Base-by-base conservation (phyloP, 176 grass and related monocot genomes). In the Tillandsia fasciculata region DNA sequence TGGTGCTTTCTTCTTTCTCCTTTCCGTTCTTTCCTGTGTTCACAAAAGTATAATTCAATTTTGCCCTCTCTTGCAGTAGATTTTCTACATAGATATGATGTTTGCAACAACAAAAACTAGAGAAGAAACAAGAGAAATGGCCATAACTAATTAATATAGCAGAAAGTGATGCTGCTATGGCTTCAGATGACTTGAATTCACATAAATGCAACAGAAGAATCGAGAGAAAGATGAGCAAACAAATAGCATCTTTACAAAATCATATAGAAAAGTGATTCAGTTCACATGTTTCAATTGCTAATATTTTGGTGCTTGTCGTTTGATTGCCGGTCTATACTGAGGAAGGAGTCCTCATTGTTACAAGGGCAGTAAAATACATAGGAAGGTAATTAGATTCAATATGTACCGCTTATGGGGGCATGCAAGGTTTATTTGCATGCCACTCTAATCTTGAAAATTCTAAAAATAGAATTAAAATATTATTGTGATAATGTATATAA, bases 11-110 rank as follows among this genome's bases (percentile, higher is more conserved):
- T 26, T 23, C 64, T 76, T 68, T 65, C 24, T 51, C 49, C 65
- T 58, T 68, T 13, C 27, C 63, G 24, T 76, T 68, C 26, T 78
- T 87, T 77, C 72, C 66, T 66, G 70, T 77, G 72, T 76, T 76
- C 9, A 15, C 33, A 52, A 23, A 53, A 49, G 53, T 50, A 9
- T 15, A 76, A 63, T 56, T 29, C 10, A 67, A 67, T 64, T 51
- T 66, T 65, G 50, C 69, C 57, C 56, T 27, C 13, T 50, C 26
- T 10, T 52, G 68, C 65, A 51, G 65, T 77, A 70, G 15, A 26
- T 65, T 17, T 8, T 59, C n/a, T 59, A 59, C 70, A 10, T 70
- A 50, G 14, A 67, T 18, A 78, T 70, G 65, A 81, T 12, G 28
- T 13, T 58, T 73, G 51, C 27, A 11, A 2, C 61, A 20, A 3